Base-by-base conservation (phyloP, 306 rosid genomes). In the Acmispon strigosus region DNA sequence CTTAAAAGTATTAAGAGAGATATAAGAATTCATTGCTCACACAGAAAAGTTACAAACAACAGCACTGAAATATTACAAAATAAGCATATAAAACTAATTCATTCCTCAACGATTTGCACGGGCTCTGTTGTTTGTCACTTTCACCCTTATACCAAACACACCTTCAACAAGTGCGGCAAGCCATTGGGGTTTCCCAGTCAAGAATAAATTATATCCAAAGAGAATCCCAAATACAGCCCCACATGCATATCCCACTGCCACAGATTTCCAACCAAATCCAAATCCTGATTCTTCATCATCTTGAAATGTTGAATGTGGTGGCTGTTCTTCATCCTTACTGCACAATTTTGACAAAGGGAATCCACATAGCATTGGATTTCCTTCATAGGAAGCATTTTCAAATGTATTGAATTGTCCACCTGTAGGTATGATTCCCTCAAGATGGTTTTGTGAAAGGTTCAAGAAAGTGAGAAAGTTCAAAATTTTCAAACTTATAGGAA, bases 341-440 rank as follows among this genome's bases (percentile, higher is more conserved):
- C 80, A 81, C 10, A 51, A 45, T 39, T 43, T 47, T 8, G 71
- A 62, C 45, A 81, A 37, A 0, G 82, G 84, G 1, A 20, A 14
- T 29, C 84, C 86, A 22, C 80, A 81, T 0, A 85, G 63, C 27
- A 50, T 61, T 0, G 6, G 7, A 34, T 85, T 79, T 7, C 82
- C 84, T 1, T 5, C 10, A 4, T 72, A 85, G 0, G 86, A 85
- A 9, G 8, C 60, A 2, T 18, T 73, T 7, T 1, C 42, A 56
- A 78, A 82, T 36, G 86, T 79, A 10, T 69, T 6, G 20, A 85
- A 85, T 5, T 85, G 86, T 19, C 13, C 11, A 5, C 89, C 80
- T 6, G 2, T 54, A 6, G 86, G 89, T 27, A 85, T 82, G 1
- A 7, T 17, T n/a, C 82, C 83, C 3, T 7, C 66, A 0, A 83